Conservation (phyloP, 371 early-diverging fungal genomes). For the Syncephalastrum monosporum region DNA sequence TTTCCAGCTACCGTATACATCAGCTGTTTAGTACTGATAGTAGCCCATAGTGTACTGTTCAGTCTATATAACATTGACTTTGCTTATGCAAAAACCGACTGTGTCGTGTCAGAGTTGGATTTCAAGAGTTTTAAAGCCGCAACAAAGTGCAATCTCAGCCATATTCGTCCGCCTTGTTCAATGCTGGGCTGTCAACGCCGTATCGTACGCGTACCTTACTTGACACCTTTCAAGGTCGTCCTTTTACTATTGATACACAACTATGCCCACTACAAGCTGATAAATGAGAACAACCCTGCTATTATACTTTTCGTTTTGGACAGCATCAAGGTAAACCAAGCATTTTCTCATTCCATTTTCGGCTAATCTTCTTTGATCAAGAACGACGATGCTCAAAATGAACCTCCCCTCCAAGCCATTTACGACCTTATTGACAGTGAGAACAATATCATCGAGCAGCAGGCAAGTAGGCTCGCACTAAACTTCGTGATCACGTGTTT, state of each 20-base stretch:
- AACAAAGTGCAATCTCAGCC: too few relatives aligned
- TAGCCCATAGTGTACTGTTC: too few relatives aligned
- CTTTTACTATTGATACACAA: slow-evolving; percentile 14
- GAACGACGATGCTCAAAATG: not conserved
- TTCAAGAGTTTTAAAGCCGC: too few relatives aligned
- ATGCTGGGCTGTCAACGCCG: too few relatives aligned
- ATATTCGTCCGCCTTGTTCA: too few relatives aligned
- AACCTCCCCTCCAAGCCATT: slow-evolving; percentile 1
- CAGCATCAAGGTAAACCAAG: slow-evolving; percentile 11
- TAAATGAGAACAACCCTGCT: slow-evolving; percentile 9
- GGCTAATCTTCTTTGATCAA: not conserved
- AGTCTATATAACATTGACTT: too few relatives aligned
- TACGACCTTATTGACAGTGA: not conserved
- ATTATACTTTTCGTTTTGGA: slow-evolving; percentile 14
- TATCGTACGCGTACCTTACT: slow-evolving; percentile 1
- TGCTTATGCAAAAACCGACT: too few relatives aligned
- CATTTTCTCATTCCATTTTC: not conserved
- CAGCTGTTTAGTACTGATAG: too few relatives aligned
- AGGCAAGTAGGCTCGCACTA: not conserved
- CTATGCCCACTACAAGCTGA: slow-evolving; percentile 14
- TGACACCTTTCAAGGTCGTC: slow-evolving; percentile 25
- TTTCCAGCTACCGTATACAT: too few relatives aligned
- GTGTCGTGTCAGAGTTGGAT: too few relatives aligned
- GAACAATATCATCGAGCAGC: too few relatives aligned
- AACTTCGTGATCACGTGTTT: not conserved